A percentile compares a stretch with the other conserved stretches of the same genome.
These are phyloP conservation scores for Sequoia sempervirens DNA, from an alignment of 75 land plant species.

Conservation along the genomic window DNA sequence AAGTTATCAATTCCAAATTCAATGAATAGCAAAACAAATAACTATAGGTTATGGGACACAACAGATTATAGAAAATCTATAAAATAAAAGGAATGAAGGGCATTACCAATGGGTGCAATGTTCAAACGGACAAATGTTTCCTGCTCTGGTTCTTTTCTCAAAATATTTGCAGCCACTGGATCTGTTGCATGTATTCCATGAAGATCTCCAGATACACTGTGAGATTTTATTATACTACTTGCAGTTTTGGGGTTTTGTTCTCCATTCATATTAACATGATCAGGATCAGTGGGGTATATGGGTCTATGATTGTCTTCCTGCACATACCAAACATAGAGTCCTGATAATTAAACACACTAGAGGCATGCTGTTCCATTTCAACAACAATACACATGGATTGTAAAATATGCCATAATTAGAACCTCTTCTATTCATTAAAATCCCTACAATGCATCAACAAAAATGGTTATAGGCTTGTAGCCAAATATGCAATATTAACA, in stretches of 20 bases:
- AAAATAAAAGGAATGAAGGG: not conserved
- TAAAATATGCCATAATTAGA: not conserved
- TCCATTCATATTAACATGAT: constrained; percentile 31
- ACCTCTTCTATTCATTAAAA: not conserved
- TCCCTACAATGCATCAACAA: not conserved
- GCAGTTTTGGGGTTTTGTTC: constrained; percentile 37
- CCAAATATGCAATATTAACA: too few relatives aligned
- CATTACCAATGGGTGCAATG: constrained; percentile 73
- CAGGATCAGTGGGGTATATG: constrained; percentile 20
- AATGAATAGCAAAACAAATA: not conserved
- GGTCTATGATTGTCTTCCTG: constrained; percentile 24
- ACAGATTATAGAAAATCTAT: not conserved
- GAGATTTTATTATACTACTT: constrained; percentile 66
- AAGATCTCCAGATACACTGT: constrained; percentile 90
- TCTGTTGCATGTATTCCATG: constrained; percentile 92
- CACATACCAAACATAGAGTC: not conserved
- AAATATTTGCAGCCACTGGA: constrained; percentile 97
- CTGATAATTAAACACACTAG: not conserved
- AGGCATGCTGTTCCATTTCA: not conserved
- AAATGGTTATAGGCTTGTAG: not conserved
- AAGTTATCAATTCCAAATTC: not conserved
- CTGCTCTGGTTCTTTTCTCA: constrained; percentile 97
- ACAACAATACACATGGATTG: not conserved
- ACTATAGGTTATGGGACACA: not conserved
- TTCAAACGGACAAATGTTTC: constrained; percentile 81